Evolutionary conservation across 129 eudicot genomes (phyloP), one percentile per base, ranked within the genome.

Genomic region (Sambucus nigra): DNA sequence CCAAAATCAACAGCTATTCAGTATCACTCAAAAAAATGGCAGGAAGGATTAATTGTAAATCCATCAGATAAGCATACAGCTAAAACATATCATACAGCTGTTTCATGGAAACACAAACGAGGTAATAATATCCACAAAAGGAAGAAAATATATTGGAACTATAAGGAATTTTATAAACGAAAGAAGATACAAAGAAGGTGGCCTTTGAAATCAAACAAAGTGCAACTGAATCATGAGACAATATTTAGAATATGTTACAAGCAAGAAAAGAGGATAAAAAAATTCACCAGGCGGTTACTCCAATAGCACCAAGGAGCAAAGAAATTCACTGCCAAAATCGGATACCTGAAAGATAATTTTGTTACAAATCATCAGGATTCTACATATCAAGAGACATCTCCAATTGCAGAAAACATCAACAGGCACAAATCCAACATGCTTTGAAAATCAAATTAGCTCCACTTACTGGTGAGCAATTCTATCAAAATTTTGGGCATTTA

Each of bases 221-320:
- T 45, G 47, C 18, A 27, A 16, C 63, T 44, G 23, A 18, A 65
- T 65, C 38, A 8, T 35, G 42, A 35, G n/a, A n/a, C n/a, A 35
- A 35, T 35, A 12, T 7, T 35, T 15, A 35, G 42, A 3, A 35
- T 35, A 2, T 35, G 42, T 13, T 26, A 51, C n/a, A 15, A 26
- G 57, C 2, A 51, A 27, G 14, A 27, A 26, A 14, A 51, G 38
- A 48, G 46, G 42, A 63, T 32, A 42, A 57, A 51, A 19, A 53
- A 62, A 56, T 47, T 52, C 77, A 91, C 99, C 99, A 91, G 75
- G 50, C 84, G 86, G 42, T 82, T 86, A 75, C 99, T 91, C 94
- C 94, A 91, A 59, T 56, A 59, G 74, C 99, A 91, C 99, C 99
- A 91, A 57, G 99, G 95, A 49, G 99, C 95, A 68, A 35, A 91